phyloP scores from a whole-genome alignment of 2,329 filamentous ascomycete species.

The Trichoderma atroviride region DNA sequence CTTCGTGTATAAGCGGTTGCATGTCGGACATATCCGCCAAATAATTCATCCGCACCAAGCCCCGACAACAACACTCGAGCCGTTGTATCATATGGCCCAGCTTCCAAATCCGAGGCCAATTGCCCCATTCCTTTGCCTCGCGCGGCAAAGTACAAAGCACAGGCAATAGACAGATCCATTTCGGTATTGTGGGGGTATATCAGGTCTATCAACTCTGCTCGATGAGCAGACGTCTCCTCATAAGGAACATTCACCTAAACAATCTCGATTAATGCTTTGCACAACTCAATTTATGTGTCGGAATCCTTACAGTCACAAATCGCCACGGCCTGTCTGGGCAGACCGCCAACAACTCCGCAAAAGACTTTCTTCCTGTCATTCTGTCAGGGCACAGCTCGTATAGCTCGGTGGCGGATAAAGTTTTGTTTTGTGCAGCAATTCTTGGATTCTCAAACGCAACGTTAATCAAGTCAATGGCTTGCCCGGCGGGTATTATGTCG shows the following conservation, averaged over 20 bases:
- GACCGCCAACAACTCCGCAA: slow-evolving; percentile 68
- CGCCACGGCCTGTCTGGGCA: slow-evolving; percentile 77
- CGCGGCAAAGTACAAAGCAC: slow-evolving; percentile 92
- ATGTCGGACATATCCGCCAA: slow-evolving; percentile 90
- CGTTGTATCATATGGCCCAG: slow-evolving; percentile 61
- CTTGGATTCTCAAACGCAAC: slow-evolving; percentile 96
- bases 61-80: slow-evolving; percentile 88
- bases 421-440: slow-evolving; percentile 59
- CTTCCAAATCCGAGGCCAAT: slow-evolving; percentile 33
- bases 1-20: slow-evolving; percentile 70
- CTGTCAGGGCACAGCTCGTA: slow-evolving; percentile 91
- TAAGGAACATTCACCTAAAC: slow-evolving; percentile 78
- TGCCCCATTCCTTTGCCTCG: slow-evolving; percentile 64
- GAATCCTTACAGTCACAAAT: slow-evolving; percentile 68
- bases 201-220: slow-evolving; percentile 69
- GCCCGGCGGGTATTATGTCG: slow-evolving; percentile 68
- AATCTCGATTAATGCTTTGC: neutral
- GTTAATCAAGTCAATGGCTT: slow-evolving; percentile 85
- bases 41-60: slow-evolving; percentile 92
- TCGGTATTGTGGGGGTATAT: slow-evolving; percentile 96
- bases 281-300: slow-evolving; percentile 3
- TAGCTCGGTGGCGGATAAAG: slow-evolving; percentile 41
- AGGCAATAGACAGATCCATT: slow-evolving; percentile 96
- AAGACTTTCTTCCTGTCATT: slow-evolving; percentile 78
- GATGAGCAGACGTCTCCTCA: slow-evolving; percentile 68